Base-by-base conservation (phyloP, 208 protist genomes). In the Acanthamoeba castellanii region DNA sequence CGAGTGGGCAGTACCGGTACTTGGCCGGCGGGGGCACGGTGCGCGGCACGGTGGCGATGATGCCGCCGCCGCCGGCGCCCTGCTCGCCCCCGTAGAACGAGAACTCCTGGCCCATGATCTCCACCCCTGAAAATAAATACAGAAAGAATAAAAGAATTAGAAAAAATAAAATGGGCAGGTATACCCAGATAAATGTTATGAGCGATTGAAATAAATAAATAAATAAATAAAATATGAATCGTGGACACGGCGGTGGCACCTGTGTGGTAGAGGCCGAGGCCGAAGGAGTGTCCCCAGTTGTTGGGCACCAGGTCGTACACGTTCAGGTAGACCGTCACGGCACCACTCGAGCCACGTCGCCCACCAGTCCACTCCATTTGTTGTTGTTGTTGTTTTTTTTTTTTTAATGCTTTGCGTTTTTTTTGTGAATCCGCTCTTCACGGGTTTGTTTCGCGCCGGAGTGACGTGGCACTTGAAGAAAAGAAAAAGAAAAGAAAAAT, bases 51-150 rank as follows among this genome's bases (percentile, higher is more conserved):
- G 78, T 87, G 9, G 78, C 78, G 42, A 87, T 87, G 50, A 87
- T 87, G 50, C 78, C 78, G 25, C 78, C 78, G 20, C 34, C 78
- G 50, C 78, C 78, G 47, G 25, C 30, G 8, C 8, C 45, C 47
- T 87, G 78, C 13, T 87, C 78, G 52, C 50, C 78, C 30, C 78
- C 78, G 20, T 87, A 87, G 47, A 87, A 87, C 47, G 78, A 87
- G 20, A 47, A 87, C 52, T 87, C 78, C 74, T 52, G 32, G 34
- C 42, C 37, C 74, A 82, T 82, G 11, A 52, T 82, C 25, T 52
- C 32, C 32, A 82, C 42, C 42, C 74, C 74, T 52, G 50, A 72
- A 30, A n/a, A n/a, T 16, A 57, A 57, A 16, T 57, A 72, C 64
- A 64, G 20, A 64, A 57, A 11, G 0, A 57, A 13, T 57, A 57